Conservation (phyloP, 164 flowering plant species). For the Magnolia sinica region DNA sequence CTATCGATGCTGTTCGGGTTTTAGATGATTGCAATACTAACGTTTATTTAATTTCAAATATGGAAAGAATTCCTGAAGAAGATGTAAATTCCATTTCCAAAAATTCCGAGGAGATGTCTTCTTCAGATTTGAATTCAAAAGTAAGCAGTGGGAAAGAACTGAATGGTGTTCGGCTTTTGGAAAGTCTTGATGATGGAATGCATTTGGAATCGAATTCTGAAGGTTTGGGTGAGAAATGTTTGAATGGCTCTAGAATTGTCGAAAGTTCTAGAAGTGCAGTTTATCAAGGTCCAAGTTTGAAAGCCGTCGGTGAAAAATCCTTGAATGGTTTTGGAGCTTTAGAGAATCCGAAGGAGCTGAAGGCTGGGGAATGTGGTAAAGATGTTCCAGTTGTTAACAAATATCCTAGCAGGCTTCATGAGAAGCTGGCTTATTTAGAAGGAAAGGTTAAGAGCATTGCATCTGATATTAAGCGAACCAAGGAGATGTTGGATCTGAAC, state of each 20-base stretch:
- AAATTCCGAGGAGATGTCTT: neutral
- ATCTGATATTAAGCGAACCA: constrained; percentile 81
- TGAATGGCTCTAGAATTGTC: constrained; percentile 5
- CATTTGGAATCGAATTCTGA: constrained; percentile 3
- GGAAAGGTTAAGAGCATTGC: constrained; percentile 91
- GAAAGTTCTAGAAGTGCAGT: constrained; percentile 2
- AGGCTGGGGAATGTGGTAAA: constrained; percentile 20
- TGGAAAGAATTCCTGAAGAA: neutral
- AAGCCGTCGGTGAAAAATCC: constrained; percentile 16
- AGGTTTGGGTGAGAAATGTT: constrained; percentile 3
- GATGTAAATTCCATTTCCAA: neutral
- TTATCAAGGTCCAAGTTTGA: constrained; percentile 1
- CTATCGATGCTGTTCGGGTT: neutral
- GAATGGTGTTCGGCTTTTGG: constrained; percentile 2
- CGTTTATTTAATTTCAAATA: neutral
- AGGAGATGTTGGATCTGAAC: constrained; percentile 85
- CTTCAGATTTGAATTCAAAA: neutral
- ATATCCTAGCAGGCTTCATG: constrained; percentile 77
- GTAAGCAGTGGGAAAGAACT: neutral
- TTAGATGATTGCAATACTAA: neutral
- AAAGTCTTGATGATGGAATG: neutral
- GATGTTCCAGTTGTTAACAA: constrained; percentile 23
- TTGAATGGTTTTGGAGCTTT: constrained; percentile 8
- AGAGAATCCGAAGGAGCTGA: constrained; percentile 30
- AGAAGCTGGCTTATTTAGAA: constrained; percentile 89